Conservation (phyloP, 441 rosid genomes). For the Brassica balearica region DNA sequence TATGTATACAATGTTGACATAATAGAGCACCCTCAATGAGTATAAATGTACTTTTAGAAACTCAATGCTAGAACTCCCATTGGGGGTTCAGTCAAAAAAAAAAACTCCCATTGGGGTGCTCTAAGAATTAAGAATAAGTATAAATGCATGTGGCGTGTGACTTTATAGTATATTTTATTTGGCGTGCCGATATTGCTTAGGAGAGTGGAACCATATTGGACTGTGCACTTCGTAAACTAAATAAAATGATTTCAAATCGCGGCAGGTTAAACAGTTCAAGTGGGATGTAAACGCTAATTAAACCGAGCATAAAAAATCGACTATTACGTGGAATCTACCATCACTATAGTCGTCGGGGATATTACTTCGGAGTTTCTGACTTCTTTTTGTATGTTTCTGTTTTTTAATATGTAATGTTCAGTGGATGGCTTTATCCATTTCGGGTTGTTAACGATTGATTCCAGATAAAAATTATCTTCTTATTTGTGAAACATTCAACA, state of each 20-base stretch:
- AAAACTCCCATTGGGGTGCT: too few species aligned
- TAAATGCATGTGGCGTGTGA: constrained; percentile 13
- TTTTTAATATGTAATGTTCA: background rate
- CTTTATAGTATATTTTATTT: constrained; percentile 7
- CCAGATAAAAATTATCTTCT: background rate
- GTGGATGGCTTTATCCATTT: background rate
- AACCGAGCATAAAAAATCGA: background rate
- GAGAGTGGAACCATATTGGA: constrained; percentile 35
- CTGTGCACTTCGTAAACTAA: constrained; percentile 27
- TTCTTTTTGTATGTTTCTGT: background rate
- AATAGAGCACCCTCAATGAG: too few species aligned
- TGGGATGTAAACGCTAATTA: constrained; percentile 26
- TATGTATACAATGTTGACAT: background rate
- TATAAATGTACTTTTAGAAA: too few species aligned
- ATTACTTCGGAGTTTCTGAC: constrained; percentile 6
- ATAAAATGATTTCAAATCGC: background rate
- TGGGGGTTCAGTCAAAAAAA: too few species aligned
- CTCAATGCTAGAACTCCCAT: too few species aligned
- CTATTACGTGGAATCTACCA: constrained; percentile 30
- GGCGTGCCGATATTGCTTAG: constrained; percentile 26
- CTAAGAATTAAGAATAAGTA: background rate
- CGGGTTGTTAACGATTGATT: background rate
- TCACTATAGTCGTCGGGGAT: constrained; percentile 1
- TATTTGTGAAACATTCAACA: background rate
- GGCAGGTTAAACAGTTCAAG: constrained; percentile 4